Evolutionary conservation across 352 stramenopile genomes (phyloP), one percentile per base, ranked within the genome.

Genomic region (Phytophthora brassicae): DNA sequence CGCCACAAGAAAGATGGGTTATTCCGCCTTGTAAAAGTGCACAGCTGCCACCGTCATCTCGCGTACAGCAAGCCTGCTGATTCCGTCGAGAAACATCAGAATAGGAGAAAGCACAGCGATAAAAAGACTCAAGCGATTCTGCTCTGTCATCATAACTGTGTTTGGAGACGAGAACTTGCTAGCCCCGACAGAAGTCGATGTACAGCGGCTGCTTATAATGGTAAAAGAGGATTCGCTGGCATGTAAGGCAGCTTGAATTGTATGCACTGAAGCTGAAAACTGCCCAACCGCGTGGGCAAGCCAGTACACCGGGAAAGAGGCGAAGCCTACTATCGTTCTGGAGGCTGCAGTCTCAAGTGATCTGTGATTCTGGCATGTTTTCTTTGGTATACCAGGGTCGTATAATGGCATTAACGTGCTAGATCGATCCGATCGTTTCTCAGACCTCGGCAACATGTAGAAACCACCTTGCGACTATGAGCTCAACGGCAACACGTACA

Each of bases 161-260:
- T 64, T 57, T 24, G 38, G 28, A 11, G 38, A 44, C 4, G 38
- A 52, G n/a, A 46, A 56, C 11, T 29, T 56, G 6, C 46, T 45
- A 12, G 11, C 33, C 14, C 38, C 46, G 9, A 52, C 26, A 12
- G 8, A 28, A 26, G 19, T 13, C 3, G 24, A 38, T 28, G 29
- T 56, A 8, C 9, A 47, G 24, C 24, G 23, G 1, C 38, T 64
- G 4, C 14, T 47, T 16, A 19, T 7, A 1, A 49, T 47, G 29
- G 2, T 0, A 4, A 16, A 6, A 14, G 20, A 12, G 46, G 46
- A 11, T 64, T 57, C 9, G 19, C 42, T 14, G 56, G 46, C 5
- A 64, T 64, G 46, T n/a, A 57, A 4, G 46, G 45, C 13, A 64
- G 56, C 19, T 17, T 64, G 1, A 46, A 64, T 12, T 56, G 46